Evolutionary conservation across 2,329 filamentous ascomycete genomes (phyloP), one percentile per base, ranked within the genome.

Genomic region (Colletotrichum caudatum): DNA sequence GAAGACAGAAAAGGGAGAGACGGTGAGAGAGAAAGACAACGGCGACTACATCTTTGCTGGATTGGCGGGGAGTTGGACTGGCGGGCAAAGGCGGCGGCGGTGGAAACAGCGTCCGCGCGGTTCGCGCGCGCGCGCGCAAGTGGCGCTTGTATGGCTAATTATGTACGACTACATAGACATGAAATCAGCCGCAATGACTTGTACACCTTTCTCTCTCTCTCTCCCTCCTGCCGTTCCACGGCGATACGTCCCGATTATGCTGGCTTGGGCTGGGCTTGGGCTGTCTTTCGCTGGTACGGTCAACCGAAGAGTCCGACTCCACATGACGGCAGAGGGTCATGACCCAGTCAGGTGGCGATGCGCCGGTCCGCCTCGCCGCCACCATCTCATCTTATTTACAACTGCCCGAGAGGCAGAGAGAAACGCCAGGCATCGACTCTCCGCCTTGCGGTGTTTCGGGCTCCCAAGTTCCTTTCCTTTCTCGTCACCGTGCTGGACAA

Each of bases 81-180:
- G 67, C 51, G 37, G 58, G 50, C 50, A 63, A 39, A 39, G 29
- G 20, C 23, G 61, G 26, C 14, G 61, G 61, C 12, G 59, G 65
- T 64, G 54, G 65, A 69, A 64, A 48, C 48, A 69, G 69, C 65
- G 65, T 56, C 69, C 48, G 46, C 60, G 51, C 64, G 44, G 51
- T 37, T 56, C 26, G 41, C 50, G 69, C 18, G 41, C 50, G 69
- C 18, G 41, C 64, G 50, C 61, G 50, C 26, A 48, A 59, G 59
- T 53, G 65, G 53, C 69, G 69, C 69, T 69, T 69, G 69, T 72
- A 64, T 65, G 66, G 59, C 69, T 72, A 69, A 64, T 72, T 63
- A 72, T 72, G 69, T 72, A 72, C 65, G 54, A 72, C 65, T 72
- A 72, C 69, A 72, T 69, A 64, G 69, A 69, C 53, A 72, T 69